Percentiles rank a stretch among this genome's conserved stretches.
phyloP scores from a whole-genome alignment of 2,329 filamentous ascomycete species.

The Cladosporium sp. region DNA sequence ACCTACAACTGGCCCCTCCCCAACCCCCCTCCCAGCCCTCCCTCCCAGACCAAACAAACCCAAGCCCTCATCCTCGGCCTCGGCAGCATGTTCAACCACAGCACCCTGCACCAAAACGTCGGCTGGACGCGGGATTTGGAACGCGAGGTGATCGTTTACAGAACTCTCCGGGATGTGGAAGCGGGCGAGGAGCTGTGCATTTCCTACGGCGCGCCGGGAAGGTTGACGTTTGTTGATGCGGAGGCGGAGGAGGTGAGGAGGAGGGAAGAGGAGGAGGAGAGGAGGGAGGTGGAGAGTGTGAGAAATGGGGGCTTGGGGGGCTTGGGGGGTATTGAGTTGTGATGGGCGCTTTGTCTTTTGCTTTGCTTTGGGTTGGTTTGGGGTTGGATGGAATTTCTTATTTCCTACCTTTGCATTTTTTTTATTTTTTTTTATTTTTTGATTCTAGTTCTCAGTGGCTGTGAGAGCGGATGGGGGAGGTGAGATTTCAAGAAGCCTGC shows the following conservation, averaged over 20 bases:
- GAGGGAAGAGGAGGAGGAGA: conserved; percentile 8
- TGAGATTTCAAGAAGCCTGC: too few species aligned
- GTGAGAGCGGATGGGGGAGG: too few species aligned
- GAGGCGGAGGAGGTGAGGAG: conserved; percentile 22
- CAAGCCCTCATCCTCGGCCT: conserved; percentile 54
- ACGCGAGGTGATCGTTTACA: conserved; percentile 46
- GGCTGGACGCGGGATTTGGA: conserved; percentile 50
- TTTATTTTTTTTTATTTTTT: too few species aligned
- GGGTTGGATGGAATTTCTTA: too few species aligned
- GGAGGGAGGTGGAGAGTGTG: conserved; percentile 31
- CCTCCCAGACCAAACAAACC: background rate
- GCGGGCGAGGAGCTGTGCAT: conserved; percentile 55
- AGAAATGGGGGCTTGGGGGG: conserved; percentile 34
- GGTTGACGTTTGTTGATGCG: conserved; percentile 45
- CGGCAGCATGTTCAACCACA: conserved; percentile 58
- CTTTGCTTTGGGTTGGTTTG: too few species aligned
- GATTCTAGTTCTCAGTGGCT: too few species aligned
- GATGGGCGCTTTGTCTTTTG: too few species aligned
- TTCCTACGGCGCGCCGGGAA: conserved; percentile 40
- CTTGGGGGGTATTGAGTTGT: conserved; percentile 38
- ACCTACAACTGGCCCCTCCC: conserved; percentile 49
- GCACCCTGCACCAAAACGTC: conserved; percentile 49
- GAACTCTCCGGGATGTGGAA: conserved; percentile 45
- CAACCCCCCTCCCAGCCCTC: conserved; percentile 11
- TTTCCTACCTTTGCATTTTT: too few species aligned